Evolutionary conservation across 2,329 filamentous ascomycete species (phyloP).

Genomic region (Sclerotinia sclerotiorum): DNA sequence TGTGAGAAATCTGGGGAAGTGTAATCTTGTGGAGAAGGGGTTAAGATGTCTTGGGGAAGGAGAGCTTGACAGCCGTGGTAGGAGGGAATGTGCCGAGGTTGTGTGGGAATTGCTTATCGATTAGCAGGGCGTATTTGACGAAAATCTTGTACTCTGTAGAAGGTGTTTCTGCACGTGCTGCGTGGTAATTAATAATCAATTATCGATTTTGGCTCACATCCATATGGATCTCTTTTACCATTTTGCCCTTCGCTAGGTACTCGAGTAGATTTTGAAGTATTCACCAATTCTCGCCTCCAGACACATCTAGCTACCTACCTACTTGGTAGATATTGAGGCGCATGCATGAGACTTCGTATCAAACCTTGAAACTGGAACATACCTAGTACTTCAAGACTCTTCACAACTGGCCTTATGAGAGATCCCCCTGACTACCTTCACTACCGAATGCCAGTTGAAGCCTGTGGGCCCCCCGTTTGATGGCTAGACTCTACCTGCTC

Average conservation of each 20-base stretch:
- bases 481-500: background rate
- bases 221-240: too few relatives aligned
- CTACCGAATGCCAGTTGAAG: slow-evolving; percentile 14
- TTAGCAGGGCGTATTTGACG: background rate
- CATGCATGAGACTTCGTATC: background rate
- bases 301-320: too few relatives aligned
- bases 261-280: background rate
- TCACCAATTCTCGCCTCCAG: too few relatives aligned
- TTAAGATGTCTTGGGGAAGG: background rate
- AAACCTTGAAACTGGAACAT: slow-evolving; percentile 9
- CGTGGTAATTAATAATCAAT: background rate
- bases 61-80: background rate
- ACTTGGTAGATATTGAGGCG: background rate
- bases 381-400: background rate
- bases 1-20: background rate
- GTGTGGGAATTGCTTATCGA: background rate
- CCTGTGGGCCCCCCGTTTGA: background rate
- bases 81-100: slow-evolving; percentile 1
- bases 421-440: slow-evolving; percentile 19
- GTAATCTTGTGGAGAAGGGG: background rate
- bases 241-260: too few relatives aligned
- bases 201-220: too few relatives aligned
- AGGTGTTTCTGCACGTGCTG: background rate
- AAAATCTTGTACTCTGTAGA: background rate
- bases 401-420: background rate